phyloP scores from a whole-genome alignment of 495 filamentous ascomycete genomes.

The Coniosporium apollinis region DNA sequence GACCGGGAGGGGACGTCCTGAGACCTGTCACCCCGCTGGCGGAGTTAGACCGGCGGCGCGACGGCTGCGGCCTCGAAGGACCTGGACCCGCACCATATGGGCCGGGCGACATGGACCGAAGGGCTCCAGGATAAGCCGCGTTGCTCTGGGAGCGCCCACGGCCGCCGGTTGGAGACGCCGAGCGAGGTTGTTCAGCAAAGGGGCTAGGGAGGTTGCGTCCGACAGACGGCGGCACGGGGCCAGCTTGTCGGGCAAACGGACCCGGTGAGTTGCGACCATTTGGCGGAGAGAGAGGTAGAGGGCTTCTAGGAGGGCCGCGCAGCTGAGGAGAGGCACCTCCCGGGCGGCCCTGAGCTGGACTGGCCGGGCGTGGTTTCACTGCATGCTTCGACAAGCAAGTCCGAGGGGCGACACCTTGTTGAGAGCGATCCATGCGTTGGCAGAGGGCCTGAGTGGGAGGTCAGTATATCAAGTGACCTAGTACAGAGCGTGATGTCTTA shows the following conservation, averaged over 20 bases:
- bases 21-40: constrained; percentile 28
- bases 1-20: constrained; percentile 36
- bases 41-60: constrained; percentile 33
- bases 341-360: too few species aligned
- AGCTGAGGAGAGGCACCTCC: constrained; percentile 26
- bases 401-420: constrained; percentile 83
- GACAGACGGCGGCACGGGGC: constrained; percentile 29
- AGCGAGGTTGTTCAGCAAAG: too few species aligned
- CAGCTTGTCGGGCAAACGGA: constrained; percentile 6
- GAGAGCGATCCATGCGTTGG: constrained; percentile 71
- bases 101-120: constrained; percentile 34
- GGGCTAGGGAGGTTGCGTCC: constrained; percentile 25
- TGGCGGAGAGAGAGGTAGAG: constrained; percentile 10
- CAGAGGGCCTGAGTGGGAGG: constrained; percentile 54
- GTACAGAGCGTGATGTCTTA: constrained; percentile 28
- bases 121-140: constrained; percentile 11
- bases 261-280: constrained; percentile 29
- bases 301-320: constrained; percentile 30
- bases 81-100: constrained; percentile 38
- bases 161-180: constrained; percentile 16
- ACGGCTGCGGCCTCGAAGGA: constrained; percentile 29
- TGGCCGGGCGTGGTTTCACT: constrained; percentile 66
- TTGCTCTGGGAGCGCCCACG: constrained; percentile 18
- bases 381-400: constrained; percentile 86
- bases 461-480: constrained; percentile 21